Percentiles rank a stretch among this genome's conserved stretches.
Conservation (phyloP, 2,329 filamentous ascomycete genomes). For the Plenodomus tracheiphilus region DNA sequence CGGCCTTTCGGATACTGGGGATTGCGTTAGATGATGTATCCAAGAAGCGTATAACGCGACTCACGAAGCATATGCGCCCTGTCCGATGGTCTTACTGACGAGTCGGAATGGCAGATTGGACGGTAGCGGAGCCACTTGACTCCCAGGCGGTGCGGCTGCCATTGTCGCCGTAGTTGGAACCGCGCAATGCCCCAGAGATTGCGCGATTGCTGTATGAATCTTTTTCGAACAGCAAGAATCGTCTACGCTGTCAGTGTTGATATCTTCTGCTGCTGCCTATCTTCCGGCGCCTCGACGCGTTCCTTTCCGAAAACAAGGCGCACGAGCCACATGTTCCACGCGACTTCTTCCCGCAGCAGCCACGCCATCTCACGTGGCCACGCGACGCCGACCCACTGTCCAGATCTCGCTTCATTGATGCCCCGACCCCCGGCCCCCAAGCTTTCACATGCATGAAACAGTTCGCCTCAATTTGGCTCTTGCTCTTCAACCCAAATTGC, state of each 20-base stretch:
- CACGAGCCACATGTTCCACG: conserved; percentile 8
- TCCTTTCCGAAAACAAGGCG: conserved; percentile 13
- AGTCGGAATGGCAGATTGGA: conserved; percentile 87
- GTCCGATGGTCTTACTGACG: conserved; percentile 93
- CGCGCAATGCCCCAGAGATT: neutral
- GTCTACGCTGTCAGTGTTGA: neutral
- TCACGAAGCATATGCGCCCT: conserved; percentile 91
- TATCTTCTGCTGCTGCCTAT: neutral
- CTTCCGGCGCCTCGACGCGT: neutral
- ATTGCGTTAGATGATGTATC: neutral
- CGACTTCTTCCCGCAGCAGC: conserved; percentile 7
- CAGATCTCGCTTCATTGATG: neutral
- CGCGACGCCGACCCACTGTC: neutral
- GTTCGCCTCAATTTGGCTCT: neutral
- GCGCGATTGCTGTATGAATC: neutral
- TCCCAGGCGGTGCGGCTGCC: conserved; percentile 50
- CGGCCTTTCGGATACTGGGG: conserved; percentile 78
- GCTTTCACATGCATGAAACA: neutral
- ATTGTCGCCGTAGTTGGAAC: conserved; percentile 10
- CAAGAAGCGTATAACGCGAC: neutral
- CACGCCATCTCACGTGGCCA: conserved; percentile 13
- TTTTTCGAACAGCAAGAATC: neutral
- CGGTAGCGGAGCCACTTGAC: conserved; percentile 86
- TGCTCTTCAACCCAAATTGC: neutral
- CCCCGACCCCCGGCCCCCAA: neutral